A percentile compares a stretch with the other conserved stretches of the same genome.
phyloP scores from a whole-genome alignment of 1,139 yeast species.

The Candida sp. region DNA sequence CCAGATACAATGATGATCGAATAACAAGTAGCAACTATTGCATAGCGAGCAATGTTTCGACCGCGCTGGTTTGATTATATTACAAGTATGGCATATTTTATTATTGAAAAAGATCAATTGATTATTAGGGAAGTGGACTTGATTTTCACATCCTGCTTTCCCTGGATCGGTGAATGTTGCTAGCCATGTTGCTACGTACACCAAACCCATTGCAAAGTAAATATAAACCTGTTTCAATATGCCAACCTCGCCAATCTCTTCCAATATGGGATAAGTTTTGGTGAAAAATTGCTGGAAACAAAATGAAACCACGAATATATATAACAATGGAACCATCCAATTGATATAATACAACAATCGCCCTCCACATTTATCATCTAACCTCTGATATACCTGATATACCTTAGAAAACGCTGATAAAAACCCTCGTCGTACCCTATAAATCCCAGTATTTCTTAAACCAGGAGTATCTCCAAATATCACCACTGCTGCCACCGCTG shows the following conservation, averaged over 20 bases:
- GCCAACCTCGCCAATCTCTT: conserved; percentile 3
- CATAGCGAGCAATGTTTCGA: conserved; percentile 88
- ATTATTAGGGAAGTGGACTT: conserved; percentile 39
- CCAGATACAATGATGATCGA: conserved; percentile 97
- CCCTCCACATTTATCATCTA: conserved; percentile 11
- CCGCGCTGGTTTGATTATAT: conserved; percentile 72
- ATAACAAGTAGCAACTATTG: conserved; percentile 58
- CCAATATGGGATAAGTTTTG: conserved; percentile 31
- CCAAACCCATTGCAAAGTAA: conserved; percentile 26
- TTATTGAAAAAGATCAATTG: conserved; percentile 54
- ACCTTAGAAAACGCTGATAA: conserved; percentile 4
- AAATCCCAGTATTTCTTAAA: conserved; percentile 33
- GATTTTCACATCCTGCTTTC: conserved; percentile 11
- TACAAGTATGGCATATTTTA: conserved; percentile 54
- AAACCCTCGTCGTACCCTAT: conserved; percentile 14
- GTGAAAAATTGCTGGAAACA: conserved; percentile 47
- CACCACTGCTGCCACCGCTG: conserved; percentile 11
- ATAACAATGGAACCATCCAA: conserved; percentile 51
- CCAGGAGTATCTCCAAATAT: conserved; percentile 57
- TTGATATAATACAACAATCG: conserved; percentile 17
- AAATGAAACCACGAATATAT: conserved; percentile 38
- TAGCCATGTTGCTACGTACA: conserved; percentile 30
- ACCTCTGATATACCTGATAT: conserved; percentile 5
- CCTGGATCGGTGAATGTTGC: conserved; percentile 63
- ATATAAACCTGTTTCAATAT: conserved; percentile 18